These are phyloP conservation scores for Thelephora terrestris DNA, from an alignment of 1,284 basidiomycete species.

Conservation along the genomic window DNA sequence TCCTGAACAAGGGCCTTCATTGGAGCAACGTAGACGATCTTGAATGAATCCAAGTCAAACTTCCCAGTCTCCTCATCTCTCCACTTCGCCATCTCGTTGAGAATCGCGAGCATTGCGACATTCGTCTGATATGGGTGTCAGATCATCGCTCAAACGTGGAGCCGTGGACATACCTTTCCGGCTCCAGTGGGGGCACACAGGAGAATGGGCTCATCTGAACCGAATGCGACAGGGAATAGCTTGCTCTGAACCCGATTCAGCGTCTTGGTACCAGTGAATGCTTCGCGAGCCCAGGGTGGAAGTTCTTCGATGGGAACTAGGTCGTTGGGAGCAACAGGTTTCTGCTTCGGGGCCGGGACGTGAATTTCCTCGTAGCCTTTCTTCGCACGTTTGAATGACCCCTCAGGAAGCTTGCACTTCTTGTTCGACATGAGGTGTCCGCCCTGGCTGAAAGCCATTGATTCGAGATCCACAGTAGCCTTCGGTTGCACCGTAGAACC, in stretches of 20 bases:
- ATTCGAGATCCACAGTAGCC: constrained; percentile 81
- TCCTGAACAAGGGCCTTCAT: constrained; percentile 99
- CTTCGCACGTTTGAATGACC: constrained; percentile 93
- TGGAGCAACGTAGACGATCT: constrained; percentile 96
- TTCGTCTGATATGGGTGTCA: constrained; percentile 61
- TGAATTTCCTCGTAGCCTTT: constrained; percentile 99
- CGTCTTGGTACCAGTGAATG: constrained; percentile 70
- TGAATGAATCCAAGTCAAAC: constrained; percentile 91
- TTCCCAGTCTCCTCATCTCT: constrained; percentile 74
- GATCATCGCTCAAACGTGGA: constrained; percentile 1
- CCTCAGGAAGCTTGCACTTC: constrained; percentile 95
- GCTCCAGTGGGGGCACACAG: constrained; percentile 98
- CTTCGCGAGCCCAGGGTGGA: constrained; percentile 82
- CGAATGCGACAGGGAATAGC: constrained; percentile 88
- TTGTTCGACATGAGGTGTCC: constrained; percentile 98
- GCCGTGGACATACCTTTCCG: constrained; percentile 66
- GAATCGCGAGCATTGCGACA: constrained; percentile 90
- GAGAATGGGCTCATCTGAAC: constrained; percentile 88
- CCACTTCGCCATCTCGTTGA: constrained; percentile 82
- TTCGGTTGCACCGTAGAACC: constrained; percentile 86
- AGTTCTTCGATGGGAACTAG: constrained; percentile 68
- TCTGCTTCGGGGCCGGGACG: constrained; percentile 87
- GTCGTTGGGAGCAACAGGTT: constrained; percentile 57
- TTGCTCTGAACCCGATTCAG: constrained; percentile 95
- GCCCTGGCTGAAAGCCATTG: constrained; percentile 93